phyloP scores from a whole-genome alignment of 139 green algal species.

The Yamagishiella unicocca region DNA sequence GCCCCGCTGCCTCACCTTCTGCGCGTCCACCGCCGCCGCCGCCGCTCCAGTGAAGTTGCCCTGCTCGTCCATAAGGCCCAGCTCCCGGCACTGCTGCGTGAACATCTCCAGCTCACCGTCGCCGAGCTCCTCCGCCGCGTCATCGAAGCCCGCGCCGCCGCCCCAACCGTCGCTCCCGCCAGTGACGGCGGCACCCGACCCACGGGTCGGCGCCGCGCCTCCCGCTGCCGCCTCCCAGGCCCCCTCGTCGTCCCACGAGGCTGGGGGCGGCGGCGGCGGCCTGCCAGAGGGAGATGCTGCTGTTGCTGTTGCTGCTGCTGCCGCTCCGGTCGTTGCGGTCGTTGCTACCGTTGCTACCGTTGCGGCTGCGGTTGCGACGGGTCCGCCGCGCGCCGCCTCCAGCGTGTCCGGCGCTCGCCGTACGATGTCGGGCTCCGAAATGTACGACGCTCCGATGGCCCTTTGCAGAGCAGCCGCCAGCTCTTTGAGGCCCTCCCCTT shows the following conservation, averaged over 20 bases:
- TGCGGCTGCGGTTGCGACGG: neutral
- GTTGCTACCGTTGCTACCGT: neutral
- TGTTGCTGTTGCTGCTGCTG: neutral
- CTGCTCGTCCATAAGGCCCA: conserved; percentile 16
- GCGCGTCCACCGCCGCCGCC: neutral
- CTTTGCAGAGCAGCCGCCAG: conserved; percentile 51
- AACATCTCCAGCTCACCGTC: conserved; percentile 8
- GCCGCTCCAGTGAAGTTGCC: neutral
- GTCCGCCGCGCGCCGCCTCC: neutral
- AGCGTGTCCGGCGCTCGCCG: conserved; percentile 18
- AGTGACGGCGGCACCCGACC: neutral
- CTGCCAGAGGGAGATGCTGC: neutral
- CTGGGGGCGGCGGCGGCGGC: neutral
- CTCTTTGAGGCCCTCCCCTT: conserved; percentile 59
- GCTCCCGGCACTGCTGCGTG: neutral
- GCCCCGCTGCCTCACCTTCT: neutral
- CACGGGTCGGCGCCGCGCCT: neutral
- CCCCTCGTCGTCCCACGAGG: neutral
- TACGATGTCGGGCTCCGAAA: neutral
- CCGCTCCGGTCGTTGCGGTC: neutral
- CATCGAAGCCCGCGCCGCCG: conserved; percentile 4
- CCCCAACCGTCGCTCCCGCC: neutral
- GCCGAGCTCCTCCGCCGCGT: conserved; percentile 2
- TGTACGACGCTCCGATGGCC: neutral
- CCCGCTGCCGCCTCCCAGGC: neutral